A percentile compares a stretch with the other conserved stretches of the same genome.
These are phyloP conservation scores for Begonia masoniana DNA, from an alignment of 306 rosid species.

Conservation along the genomic window DNA sequence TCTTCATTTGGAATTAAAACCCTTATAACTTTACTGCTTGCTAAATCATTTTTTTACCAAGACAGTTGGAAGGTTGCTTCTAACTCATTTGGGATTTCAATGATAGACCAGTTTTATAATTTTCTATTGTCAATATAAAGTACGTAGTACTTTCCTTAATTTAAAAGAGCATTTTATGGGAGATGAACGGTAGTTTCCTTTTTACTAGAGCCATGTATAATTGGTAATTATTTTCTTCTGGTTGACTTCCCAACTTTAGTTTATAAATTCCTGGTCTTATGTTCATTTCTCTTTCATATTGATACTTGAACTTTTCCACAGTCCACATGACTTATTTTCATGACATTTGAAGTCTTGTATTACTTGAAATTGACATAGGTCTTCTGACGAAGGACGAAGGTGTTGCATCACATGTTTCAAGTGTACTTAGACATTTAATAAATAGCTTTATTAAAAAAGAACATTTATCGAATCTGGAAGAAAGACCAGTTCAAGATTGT, in stretches of 20 bases:
- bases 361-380: conserved; percentile 35
- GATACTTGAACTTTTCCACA: neutral
- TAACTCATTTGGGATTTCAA: too few species aligned
- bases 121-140: too few species aligned
- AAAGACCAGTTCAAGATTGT: conserved; percentile 21
- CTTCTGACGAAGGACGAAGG: conserved; percentile 49
- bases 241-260: neutral
- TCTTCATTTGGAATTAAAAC: too few species aligned
- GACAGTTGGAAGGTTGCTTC: too few species aligned
- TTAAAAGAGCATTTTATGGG: too few species aligned
- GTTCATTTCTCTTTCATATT: neutral
- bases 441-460: conserved; percentile 25
- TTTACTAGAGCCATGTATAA: too few species aligned
- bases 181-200: too few species aligned
- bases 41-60: too few species aligned
- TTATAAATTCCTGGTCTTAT: neutral
- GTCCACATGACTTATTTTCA: neutral
- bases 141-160: too few species aligned
- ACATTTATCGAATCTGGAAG: conserved; percentile 17
- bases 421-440: conserved; percentile 51
- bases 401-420: conserved; percentile 54
- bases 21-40: too few species aligned
- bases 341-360: neutral
- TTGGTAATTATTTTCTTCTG: neutral
- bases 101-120: too few species aligned